These are phyloP conservation scores for Erodium maritimum DNA, from an alignment of 345 rosid species.

Conservation along the genomic window DNA sequence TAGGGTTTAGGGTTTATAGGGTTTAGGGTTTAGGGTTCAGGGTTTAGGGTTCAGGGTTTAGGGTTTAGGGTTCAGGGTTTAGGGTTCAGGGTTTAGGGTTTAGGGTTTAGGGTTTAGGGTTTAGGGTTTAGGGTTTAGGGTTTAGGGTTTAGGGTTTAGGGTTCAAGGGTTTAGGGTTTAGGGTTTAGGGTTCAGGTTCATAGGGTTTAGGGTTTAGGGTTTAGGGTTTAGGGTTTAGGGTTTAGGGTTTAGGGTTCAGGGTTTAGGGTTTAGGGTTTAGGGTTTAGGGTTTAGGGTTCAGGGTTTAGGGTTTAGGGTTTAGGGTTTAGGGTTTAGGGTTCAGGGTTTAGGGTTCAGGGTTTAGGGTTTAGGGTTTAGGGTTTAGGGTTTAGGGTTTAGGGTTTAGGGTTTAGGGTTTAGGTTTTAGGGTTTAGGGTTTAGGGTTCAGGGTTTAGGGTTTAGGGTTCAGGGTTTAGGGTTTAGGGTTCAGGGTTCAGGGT, in stretches of 20 bases:
- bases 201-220: slow-evolving; percentile 4
- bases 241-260: too few relatives aligned
- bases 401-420: slow-evolving; percentile 10
- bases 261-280: slow-evolving; percentile 14
- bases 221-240: slow-evolving; percentile 4
- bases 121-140: slow-evolving; percentile 1
- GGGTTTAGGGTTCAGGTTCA: slow-evolving; percentile 3
- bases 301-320: slow-evolving; percentile 13
- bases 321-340: slow-evolving; percentile 14
- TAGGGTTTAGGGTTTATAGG: neutral
- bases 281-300: slow-evolving; percentile 13
- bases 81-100: slow-evolving; percentile 1
- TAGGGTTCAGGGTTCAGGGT: slow-evolving; percentile 15
- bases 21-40: slow-evolving; percentile 1
- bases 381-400: slow-evolving; percentile 8
- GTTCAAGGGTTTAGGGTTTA: slow-evolving; percentile 3
- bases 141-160: slow-evolving; percentile 1
- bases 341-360: slow-evolving; percentile 9
- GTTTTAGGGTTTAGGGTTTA: slow-evolving; percentile 8
- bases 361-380: slow-evolving; percentile 9
- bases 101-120: slow-evolving; percentile 1
- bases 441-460: slow-evolving; percentile 8
- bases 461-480: slow-evolving; percentile 17
- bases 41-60: slow-evolving; percentile 1
- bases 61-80: slow-evolving; percentile 1